phyloP scores from a whole-genome alignment of 78 protist species.

The slime mould (Dictyostelium discoideum) region dicty_2.7 NC_007090.3:587501-588000 shows the following conservation, averaged over 20 bases:
- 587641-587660: conserved; percentile 60
- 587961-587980: conserved; percentile 35
- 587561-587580: conserved; percentile 7
- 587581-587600: conserved; percentile 28
- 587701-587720: neutral
- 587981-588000: conserved; percentile 37
- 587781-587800: conserved; percentile 61
- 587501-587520: conserved; percentile 71
- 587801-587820: conserved; percentile 52
- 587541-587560: conserved; percentile 47
- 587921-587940: conserved; percentile 2
- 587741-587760: conserved; percentile 71
- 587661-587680: conserved; percentile 72
- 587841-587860: too few relatives aligned
- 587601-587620: conserved; percentile 66
- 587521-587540: conserved; percentile 45
- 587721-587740: conserved; percentile 4
- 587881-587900: neutral
- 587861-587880: neutral
- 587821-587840: conserved; percentile 47
- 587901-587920: too few relatives aligned
- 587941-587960: conserved; percentile 36
- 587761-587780: conserved; percentile 48
- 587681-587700: neutral
- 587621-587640: conserved; percentile 31